phyloP scores from a whole-genome alignment of 805 yeast genomes.

The Candida chauliodis region DNA sequence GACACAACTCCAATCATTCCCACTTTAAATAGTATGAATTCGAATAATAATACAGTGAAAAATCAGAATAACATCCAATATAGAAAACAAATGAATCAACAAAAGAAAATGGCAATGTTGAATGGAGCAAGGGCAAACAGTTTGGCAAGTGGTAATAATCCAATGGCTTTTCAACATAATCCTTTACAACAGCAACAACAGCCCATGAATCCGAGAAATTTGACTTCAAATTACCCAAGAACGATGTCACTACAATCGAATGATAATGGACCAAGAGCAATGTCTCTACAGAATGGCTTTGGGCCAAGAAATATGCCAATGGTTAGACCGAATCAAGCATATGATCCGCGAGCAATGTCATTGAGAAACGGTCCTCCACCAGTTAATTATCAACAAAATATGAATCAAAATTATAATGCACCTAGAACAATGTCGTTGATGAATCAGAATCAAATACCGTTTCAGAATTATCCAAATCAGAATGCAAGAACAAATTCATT shows the following conservation, averaged over 20 bases:
- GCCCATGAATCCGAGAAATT: conserved; percentile 1
- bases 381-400: conserved; percentile 7
- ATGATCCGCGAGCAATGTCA: conserved; percentile 26
- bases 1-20: conserved; percentile 79
- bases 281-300: conserved; percentile 4
- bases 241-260: conserved; percentile 17
- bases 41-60: conserved; percentile 12
- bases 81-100: conserved; percentile 65
- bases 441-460: conserved; percentile 8
- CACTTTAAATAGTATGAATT: conserved; percentile 26
- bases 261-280: conserved; percentile 1
- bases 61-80: conserved; percentile 54
- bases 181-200: conserved; percentile 10
- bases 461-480: conserved; percentile 9
- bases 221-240: conserved; percentile 10
- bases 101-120: conserved; percentile 54
- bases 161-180: conserved; percentile 17
- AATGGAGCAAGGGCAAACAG: conserved; percentile 46
- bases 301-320: conserved; percentile 1
- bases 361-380: conserved; percentile 13
- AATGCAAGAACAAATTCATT: conserved; percentile 9
- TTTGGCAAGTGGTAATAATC: conserved; percentile 32
- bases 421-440: conserved; percentile 5
- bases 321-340: conserved; percentile 10
- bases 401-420: conserved; percentile 1